These are phyloP conservation scores for Symbiodinium natans DNA, from an alignment of 73 alveolate species.

Conservation along the genomic window DNA sequence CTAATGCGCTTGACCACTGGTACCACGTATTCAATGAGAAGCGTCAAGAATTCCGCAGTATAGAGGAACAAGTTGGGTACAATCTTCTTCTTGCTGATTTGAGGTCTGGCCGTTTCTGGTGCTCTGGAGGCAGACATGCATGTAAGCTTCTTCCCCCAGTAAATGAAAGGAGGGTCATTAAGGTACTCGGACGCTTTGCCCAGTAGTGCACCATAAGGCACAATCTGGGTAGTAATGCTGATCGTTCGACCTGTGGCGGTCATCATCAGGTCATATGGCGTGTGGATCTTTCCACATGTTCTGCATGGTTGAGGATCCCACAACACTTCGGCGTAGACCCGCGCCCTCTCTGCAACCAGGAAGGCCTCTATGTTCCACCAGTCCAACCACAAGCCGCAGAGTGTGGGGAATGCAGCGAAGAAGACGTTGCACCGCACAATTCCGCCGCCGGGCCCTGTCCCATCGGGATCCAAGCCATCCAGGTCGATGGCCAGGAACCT, in stretches of 20 bases:
- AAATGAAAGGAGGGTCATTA: not conserved
- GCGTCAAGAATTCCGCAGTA: not conserved
- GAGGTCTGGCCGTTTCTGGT: not conserved
- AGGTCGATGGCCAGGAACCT: conserved; percentile 60
- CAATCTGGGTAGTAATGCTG: not conserved
- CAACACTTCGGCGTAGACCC: not conserved
- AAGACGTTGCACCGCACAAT: conserved; percentile 73
- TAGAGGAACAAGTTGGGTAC: not conserved
- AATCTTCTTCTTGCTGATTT: not conserved
- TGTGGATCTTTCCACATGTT: conserved; percentile 8
- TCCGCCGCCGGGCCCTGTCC: conserved; percentile 87
- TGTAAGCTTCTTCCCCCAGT: not conserved
- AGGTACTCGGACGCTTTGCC: conserved; percentile 4
- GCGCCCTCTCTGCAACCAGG: conserved; percentile 1
- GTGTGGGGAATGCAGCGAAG: conserved; percentile 73
- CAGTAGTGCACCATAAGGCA: not conserved
- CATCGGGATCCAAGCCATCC: conserved; percentile 75
- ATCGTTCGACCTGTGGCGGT: conserved; percentile 1
- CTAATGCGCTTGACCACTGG: not conserved
- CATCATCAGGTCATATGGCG: conserved; percentile 6
- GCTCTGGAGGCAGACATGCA: conserved; percentile 16
- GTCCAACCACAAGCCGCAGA: conserved; percentile 57
- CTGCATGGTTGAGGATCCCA: conserved; percentile 13
- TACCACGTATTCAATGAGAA: not conserved
- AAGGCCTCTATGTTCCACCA: conserved; percentile 7